Base-by-base conservation (phyloP, 306 rosid species). In the Vigna trinervia region DNA sequence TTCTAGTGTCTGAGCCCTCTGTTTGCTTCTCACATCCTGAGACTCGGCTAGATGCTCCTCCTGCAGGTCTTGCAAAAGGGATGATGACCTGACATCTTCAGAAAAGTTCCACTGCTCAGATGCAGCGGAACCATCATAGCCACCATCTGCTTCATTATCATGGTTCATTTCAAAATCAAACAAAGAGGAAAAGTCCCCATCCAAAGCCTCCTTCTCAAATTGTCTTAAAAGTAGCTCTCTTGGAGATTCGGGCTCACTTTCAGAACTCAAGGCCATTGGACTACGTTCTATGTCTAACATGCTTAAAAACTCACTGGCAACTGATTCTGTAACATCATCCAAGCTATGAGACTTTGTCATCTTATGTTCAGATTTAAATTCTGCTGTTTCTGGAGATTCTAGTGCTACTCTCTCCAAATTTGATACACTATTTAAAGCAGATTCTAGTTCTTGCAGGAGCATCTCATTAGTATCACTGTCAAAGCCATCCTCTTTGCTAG, bases 231-330 rank as follows among this genome's bases (percentile, higher is more conserved):
- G 89, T 60, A 81, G 86, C 85, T 87, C 98, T 86, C 98, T 87
- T 19, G 98, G 98, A 56, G 98, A 93, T 74, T 91, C 93, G 0
- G 93, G 86, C 79, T 91, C 98, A n/a, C 90, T 86, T 75, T 81
- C 95, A 69, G 91, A 91, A 87, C 84, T 84, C 84, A 86, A 43
- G 30, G 62, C 82, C 69, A 63, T 26, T 38, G 93, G 86, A 84
- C 93, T 84, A 13, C 53, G 62, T 83, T 87, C 96, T 20, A 88
- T 48, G 50, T 79, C 91, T 45, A 90, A 79, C 97, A 88, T 90
- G 83, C 73, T 87, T 73, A 94, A 86, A 85, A 94, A 91, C 70
- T 94, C 98, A 73, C 71, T 81, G 5, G 91, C 91, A 75, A 93
- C 89, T 45, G 89, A 84, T 41, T 91, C 98, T 15, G 91, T 79